Base-by-base conservation (phyloP, 2,329 filamentous ascomycete genomes). In the Daldinia eschscholtzii region DNA sequence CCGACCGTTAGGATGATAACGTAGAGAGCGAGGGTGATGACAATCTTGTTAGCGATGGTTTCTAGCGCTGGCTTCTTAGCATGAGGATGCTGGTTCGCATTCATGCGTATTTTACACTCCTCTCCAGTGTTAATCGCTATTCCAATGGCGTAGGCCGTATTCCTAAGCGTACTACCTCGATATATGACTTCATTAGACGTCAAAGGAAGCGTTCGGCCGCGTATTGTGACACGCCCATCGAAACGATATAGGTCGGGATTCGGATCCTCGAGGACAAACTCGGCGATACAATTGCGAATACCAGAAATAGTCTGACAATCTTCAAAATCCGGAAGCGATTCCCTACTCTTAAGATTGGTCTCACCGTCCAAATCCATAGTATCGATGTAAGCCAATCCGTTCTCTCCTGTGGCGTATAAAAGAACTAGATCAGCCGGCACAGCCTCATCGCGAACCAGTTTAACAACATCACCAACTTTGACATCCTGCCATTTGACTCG, bases 31-130 rank as follows among this genome's bases (percentile, higher is more conserved):
- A 97, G 90, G 30, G 93, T 86, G 30, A 97, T 83, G 33, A 98
- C 93, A 55, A 97, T 92, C 64, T 87, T 89, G 79, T 97, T 97
- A 68, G 93, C 91, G 33, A 92, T 86, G 2, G 82, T 82, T 76
- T 97, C 93, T 7, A 97, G 84, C 1, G 90, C 87, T 0, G 93
- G 93, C 41, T 91, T 92, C 79, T 97, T 97, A 64, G 93, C 93
- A 33, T 90, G 89, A 9, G 93, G 93, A 72, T 95, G 93, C 76
- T 94, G 93, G 79, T 93, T 97, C 57, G 93, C 91, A 76, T 97
- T 97, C 92, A 96, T 94, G 53, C 93, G 91, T 65, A 97, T 94
- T 79, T 96, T 97, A 81, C 92, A 97, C 79, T 97, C 93, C 78
- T 97, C 93, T 37, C 93, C 93, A 0, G 92, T 94, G 80, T 98